Conservation (phyloP, 2,329 filamentous ascomycete genomes). For the Ceratocystis harringtonii region DNA sequence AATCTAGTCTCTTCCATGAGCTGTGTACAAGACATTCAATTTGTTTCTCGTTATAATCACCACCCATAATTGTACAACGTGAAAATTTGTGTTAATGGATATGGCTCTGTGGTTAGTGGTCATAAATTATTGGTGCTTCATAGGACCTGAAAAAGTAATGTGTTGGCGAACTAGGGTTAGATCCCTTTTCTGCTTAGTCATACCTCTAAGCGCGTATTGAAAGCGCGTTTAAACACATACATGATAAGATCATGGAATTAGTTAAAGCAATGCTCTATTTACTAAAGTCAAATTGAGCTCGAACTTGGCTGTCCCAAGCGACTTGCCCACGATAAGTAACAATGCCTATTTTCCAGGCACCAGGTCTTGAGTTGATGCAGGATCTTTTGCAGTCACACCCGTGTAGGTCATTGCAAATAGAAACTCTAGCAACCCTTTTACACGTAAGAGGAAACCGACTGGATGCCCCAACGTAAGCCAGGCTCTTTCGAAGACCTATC, state of each 20-base stretch:
- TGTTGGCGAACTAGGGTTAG: not conserved
- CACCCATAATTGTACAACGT: conserved; percentile 21
- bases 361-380: conserved; percentile 35
- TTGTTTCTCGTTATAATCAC: conserved; percentile 27
- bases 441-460: conserved; percentile 26
- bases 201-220: not conserved
- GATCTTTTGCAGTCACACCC: conserved; percentile 36
- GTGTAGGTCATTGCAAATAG: conserved; percentile 43
- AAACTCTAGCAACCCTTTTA: conserved; percentile 41
- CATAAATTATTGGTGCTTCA: not conserved
- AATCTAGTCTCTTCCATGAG: conserved; percentile 39
- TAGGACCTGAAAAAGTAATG: not conserved
- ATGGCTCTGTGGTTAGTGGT: not conserved
- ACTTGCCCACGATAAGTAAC: not conserved
- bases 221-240: not conserved
- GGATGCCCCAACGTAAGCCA: no score
- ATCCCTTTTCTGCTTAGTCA: not conserved
- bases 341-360: conserved; percentile 33
- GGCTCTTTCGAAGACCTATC: conserved; percentile 18
- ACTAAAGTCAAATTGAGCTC: no score
- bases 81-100: conserved; percentile 19
- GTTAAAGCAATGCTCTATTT: not conserved
- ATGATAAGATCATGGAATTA: not conserved
- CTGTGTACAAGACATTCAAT: conserved; percentile 45
- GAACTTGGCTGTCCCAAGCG: not conserved